phyloP scores from a whole-genome alignment of 176 grass and related monocot genomes.

The Aechmea fasciata region DNA sequence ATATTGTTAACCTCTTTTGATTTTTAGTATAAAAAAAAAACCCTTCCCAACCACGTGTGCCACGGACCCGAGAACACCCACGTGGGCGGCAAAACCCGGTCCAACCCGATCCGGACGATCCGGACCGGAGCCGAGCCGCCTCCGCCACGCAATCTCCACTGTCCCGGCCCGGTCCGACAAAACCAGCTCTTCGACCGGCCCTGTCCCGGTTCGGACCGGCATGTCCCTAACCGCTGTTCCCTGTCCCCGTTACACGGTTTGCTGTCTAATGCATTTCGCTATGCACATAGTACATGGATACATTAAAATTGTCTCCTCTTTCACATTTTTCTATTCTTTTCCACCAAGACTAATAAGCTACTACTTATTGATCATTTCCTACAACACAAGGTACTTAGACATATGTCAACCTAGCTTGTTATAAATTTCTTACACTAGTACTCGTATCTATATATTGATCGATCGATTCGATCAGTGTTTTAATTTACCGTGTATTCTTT shows the following conservation, averaged over 20 bases:
- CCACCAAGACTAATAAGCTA: no score
- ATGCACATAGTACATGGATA: background rate
- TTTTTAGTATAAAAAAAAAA: no score
- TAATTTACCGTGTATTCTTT: no score
- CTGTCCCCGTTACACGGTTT: background rate
- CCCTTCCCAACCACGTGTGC: background rate
- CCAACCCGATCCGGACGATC: conserved; percentile 16
- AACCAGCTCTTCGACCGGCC: background rate
- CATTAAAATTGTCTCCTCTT: no score
- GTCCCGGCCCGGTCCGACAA: conserved; percentile 18
- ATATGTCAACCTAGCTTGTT: no score
- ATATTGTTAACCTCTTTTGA: background rate
- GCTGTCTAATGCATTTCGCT: background rate
- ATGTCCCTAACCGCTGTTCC: background rate
- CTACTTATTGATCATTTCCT: no score
- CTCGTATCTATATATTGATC: no score
- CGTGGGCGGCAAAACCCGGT: conserved; percentile 15
- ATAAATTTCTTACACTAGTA: no score
- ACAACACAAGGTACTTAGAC: no score
- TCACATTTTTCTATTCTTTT: no score
- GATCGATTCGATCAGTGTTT: no score
- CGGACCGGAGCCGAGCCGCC: conserved; percentile 17
- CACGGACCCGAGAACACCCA: conserved; percentile 24
- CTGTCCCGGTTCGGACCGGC: conserved; percentile 6
- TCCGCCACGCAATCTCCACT: background rate